Percentiles rank a stretch among this genome's conserved stretches.
These are phyloP conservation scores for Saturnispora kantuleensis DNA, from an alignment of 805 yeast species.

Conservation along the genomic window DNA sequence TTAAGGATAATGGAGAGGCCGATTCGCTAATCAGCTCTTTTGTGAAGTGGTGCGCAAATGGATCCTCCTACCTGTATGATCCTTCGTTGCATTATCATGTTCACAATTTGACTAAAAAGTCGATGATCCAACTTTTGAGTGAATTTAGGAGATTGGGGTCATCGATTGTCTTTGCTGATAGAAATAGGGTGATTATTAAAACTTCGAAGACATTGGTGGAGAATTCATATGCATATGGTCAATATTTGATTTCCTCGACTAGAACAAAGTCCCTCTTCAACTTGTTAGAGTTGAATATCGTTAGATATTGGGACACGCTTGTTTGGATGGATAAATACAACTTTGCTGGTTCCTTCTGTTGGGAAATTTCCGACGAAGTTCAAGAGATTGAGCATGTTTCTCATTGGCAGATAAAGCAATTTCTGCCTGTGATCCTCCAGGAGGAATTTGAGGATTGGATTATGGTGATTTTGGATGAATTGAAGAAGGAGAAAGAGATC, in stretches of 20 bases:
- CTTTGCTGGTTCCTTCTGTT: constrained; percentile 62
- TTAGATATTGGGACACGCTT: constrained; percentile 83
- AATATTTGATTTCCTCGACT: constrained; percentile 67
- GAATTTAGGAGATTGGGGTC: constrained; percentile 80
- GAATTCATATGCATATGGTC: constrained; percentile 84
- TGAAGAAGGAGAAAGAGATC: constrained; percentile 45
- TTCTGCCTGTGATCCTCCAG: constrained; percentile 65
- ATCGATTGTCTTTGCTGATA: constrained; percentile 64
- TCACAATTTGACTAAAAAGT: constrained; percentile 75
- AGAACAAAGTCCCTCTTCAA: constrained; percentile 75
- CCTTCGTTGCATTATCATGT: constrained; percentile 76
- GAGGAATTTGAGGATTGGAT: constrained; percentile 87
- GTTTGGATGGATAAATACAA: constrained; percentile 93
- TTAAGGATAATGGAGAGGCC: constrained; percentile 50
- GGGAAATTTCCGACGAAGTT: constrained; percentile 24
- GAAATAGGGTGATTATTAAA: constrained; percentile 60
- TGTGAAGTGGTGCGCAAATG: constrained; percentile 77
- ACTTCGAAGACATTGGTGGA: constrained; percentile 74
- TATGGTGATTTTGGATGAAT: constrained; percentile 59
- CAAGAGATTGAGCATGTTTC: constrained; percentile 41
- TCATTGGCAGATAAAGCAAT: constrained; percentile 72
- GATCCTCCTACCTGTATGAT: constrained; percentile 66
- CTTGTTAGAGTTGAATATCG: constrained; percentile 64
- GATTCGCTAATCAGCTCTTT: constrained; percentile 76
- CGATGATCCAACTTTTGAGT: constrained; percentile 67